These are phyloP conservation scores for Albophoma yamanashiensis DNA, from an alignment of 2,329 filamentous ascomycete species.

Conservation along the genomic window DNA sequence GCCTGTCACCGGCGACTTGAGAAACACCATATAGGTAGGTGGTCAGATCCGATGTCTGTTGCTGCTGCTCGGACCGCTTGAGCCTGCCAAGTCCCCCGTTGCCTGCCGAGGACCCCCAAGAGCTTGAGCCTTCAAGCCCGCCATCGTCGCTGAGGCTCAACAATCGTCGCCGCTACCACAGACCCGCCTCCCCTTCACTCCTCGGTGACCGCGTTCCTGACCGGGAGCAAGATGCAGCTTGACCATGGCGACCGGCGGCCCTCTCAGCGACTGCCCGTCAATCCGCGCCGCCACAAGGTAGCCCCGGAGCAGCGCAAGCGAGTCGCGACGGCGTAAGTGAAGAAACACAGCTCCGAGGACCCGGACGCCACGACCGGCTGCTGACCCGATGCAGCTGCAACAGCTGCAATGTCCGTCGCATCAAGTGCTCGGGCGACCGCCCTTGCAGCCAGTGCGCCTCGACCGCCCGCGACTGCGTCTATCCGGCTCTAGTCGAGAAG, in stretches of 20 bases:
- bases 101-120: neutral
- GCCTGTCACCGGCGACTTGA: constrained; percentile 1
- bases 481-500: constrained; percentile 33
- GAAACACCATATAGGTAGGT: constrained; percentile 1
- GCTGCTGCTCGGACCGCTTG: neutral
- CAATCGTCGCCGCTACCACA: neutral
- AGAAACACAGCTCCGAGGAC: neutral
- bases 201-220: neutral
- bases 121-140: neutral
- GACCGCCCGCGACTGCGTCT: constrained; percentile 33
- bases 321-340: constrained; percentile 33
- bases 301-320: constrained; percentile 34
- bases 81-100: neutral
- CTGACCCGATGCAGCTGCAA: constrained; percentile 30
- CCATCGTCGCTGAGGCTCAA: neutral
- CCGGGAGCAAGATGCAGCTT: constrained; percentile 12
- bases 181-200: neutral
- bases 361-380: neutral
- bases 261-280: constrained; percentile 33
- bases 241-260: constrained; percentile 14
- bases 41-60: neutral
- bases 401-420: constrained; percentile 39
- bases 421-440: constrained; percentile 39
- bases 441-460: constrained; percentile 35
- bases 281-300: constrained; percentile 38